Conservation (phyloP, 768 basidiomycete genomes). For the Podaxis pistillaris region DNA sequence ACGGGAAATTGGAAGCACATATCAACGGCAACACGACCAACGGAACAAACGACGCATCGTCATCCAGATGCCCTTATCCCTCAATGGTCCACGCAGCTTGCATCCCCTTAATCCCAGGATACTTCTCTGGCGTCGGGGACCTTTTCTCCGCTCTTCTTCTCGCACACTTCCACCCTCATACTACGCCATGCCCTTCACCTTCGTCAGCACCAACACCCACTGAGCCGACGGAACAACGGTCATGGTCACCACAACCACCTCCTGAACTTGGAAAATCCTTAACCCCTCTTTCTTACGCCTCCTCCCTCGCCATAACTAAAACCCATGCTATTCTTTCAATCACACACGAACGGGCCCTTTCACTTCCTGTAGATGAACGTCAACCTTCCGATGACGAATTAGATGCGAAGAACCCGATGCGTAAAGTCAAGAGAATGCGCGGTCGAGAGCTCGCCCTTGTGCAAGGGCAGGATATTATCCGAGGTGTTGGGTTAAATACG, state of each 20-base stretch:
- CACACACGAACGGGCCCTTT: constrained; percentile 57
- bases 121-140: constrained; percentile 97
- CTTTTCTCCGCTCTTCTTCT: constrained; percentile 92
- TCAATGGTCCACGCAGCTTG: constrained; percentile 64
- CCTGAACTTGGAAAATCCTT: constrained; percentile 9
- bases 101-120: constrained; percentile 81
- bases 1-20: not conserved
- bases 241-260: constrained; percentile 10
- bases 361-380: constrained; percentile 59
- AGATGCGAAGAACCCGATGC: constrained; percentile 61
- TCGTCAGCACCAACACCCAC: not conserved
- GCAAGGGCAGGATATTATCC: constrained; percentile 70
- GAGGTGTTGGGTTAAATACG: constrained; percentile 34
- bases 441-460: constrained; percentile 84
- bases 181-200: not conserved
- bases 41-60: not conserved
- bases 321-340: constrained; percentile 69
- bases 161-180: constrained; percentile 60
- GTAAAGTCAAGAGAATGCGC: constrained; percentile 73
- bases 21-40: not conserved
- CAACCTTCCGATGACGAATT: constrained; percentile 74
- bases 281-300: constrained; percentile 55
- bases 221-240: not conserved
- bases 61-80: constrained; percentile 5
- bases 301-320: constrained; percentile 66